phyloP scores from a whole-genome alignment of 2,329 filamentous ascomycete species.

The Geoglossum cookeanum region DNA sequence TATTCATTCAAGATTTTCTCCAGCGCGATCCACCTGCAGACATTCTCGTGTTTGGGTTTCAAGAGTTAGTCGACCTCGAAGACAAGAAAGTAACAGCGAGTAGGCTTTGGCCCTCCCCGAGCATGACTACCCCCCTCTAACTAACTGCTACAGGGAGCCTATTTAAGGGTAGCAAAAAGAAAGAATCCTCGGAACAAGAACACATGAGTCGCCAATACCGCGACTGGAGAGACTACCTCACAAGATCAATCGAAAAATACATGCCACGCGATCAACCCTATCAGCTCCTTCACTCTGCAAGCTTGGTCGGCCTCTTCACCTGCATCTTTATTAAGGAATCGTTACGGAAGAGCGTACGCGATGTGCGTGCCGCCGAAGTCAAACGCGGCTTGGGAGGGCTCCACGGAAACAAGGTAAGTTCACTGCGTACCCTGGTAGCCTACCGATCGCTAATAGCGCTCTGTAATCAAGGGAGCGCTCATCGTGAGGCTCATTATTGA shows the following conservation, averaged over 20 bases:
- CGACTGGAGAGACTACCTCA: slow-evolving; percentile 84
- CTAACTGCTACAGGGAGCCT: slow-evolving; percentile 41
- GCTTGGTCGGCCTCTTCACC: slow-evolving; percentile 84
- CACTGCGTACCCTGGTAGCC: slow-evolving; percentile 7
- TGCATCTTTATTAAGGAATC: slow-evolving; percentile 84
- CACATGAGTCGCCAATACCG: slow-evolving; percentile 96
- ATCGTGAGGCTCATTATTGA: slow-evolving; percentile 84
- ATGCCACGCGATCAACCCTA: slow-evolving; percentile 64
- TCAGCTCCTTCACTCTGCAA: slow-evolving; percentile 69
- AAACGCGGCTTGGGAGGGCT: slow-evolving; percentile 92
- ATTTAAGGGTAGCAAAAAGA: slow-evolving; percentile 58
- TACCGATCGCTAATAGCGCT: background rate
- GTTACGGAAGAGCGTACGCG: slow-evolving; percentile 55
- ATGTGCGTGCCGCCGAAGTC: slow-evolving; percentile 62
- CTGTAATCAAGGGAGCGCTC: slow-evolving; percentile 45
- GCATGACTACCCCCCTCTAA: slow-evolving; percentile 8
- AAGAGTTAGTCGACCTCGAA: slow-evolving; percentile 94
- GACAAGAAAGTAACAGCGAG: slow-evolving; percentile 96
- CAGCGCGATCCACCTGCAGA: slow-evolving; percentile 63
- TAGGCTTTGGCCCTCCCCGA: slow-evolving; percentile 20
- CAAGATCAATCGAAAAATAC: slow-evolving; percentile 62
- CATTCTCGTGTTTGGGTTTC: slow-evolving; percentile 88
- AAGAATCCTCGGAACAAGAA: slow-evolving; percentile 69
- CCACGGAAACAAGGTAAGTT: slow-evolving; percentile 68
- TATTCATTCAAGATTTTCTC: slow-evolving; percentile 67